A percentile compares a stretch with the other conserved stretches of the same genome.
These are phyloP conservation scores for Vicia faba DNA, from an alignment of 306 rosid genomes.

Conservation along the genomic window DNA sequence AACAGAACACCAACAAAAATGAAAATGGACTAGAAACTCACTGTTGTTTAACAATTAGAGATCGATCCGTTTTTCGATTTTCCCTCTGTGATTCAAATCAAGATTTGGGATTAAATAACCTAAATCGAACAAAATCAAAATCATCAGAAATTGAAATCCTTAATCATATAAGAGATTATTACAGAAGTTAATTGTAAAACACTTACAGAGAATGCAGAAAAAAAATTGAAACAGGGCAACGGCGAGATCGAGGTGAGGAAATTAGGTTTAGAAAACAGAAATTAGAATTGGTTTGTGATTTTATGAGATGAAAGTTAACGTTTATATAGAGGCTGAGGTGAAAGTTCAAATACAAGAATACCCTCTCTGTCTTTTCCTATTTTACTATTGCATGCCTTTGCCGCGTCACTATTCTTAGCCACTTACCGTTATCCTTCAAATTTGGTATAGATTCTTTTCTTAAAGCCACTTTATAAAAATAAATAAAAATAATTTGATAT, in stretches of 20 bases:
- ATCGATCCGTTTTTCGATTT: neutral
- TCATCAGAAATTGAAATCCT: neutral
- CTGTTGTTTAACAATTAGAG: neutral
- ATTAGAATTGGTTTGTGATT: neutral
- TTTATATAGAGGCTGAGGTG: conserved; percentile 21
- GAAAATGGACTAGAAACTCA: no score
- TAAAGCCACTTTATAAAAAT: no score
- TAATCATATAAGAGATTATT: neutral
- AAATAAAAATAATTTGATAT: no score
- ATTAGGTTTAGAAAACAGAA: neutral
- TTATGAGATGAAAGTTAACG: neutral
- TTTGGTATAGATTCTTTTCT: no score
- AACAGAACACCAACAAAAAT: no score
- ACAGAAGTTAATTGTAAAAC: neutral
- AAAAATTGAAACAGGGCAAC: neutral
- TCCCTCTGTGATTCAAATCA: conserved; percentile 26
- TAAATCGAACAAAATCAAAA: neutral
- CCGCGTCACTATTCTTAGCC: no score
- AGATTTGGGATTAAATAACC: neutral
- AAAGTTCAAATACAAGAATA: neutral
- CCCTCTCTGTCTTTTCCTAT: neutral
- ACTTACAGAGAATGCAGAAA: conserved; percentile 9
- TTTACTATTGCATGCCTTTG: neutral
- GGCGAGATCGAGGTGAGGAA: neutral
- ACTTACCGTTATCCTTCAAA: no score